Evolutionary conservation across 257 asterid genomes (phyloP).

Genomic region (Solanum virginianum): DNA sequence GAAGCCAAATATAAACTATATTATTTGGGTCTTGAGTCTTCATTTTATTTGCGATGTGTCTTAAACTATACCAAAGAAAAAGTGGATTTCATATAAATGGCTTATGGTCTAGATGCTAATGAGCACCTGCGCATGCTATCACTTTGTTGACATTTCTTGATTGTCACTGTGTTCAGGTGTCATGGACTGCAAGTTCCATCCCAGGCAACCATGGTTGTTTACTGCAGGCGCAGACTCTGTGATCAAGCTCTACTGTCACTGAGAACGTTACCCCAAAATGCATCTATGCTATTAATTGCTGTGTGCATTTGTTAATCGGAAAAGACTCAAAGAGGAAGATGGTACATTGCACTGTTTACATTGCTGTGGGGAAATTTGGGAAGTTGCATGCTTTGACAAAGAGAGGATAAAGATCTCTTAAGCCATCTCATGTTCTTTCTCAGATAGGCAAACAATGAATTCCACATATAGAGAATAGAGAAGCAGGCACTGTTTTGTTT

Average conservation of each 20-base stretch:
- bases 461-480: neutral
- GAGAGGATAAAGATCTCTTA: neutral
- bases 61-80: neutral
- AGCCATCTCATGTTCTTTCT: neutral
- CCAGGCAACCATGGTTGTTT: constrained; percentile 94
- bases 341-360: neutral
- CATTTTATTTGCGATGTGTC: neutral
- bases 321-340: neutral
- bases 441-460: neutral
- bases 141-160: neutral
- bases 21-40: neutral
- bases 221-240: constrained; percentile 86
- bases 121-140: neutral
- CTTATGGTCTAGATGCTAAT: neutral
- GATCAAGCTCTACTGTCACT: constrained; percentile 81
- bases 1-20: neutral
- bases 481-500: neutral
- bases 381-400: neutral
- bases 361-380: neutral
- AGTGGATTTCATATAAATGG: neutral
- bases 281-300: neutral
- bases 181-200: constrained; percentile 91
- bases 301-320: neutral
- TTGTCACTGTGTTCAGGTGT: constrained; percentile 47
- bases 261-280: neutral